Base-by-base conservation (phyloP, 1,284 basidiomycete genomes). In the Ganoderma meredithae region DNA sequence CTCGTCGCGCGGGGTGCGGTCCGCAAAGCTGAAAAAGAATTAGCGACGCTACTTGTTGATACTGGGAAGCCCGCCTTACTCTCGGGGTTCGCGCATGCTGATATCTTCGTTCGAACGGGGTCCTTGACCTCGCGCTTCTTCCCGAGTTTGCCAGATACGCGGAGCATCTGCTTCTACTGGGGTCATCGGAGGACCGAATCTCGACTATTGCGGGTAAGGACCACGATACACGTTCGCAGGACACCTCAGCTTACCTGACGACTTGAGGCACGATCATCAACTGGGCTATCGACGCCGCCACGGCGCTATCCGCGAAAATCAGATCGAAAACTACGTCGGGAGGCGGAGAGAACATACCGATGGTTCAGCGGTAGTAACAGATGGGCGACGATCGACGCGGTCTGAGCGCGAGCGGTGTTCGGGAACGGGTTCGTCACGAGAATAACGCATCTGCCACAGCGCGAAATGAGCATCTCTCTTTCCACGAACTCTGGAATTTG, bases 311-410 rank as follows among this genome's bases (percentile, higher is more conserved):
- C 12, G 49, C 22, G 41, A 31, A 58, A 2, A 19, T 40, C 3
- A 59, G n/a, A 8, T 17, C 0, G 52, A 43, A 13, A 15, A 59
- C 19, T 55, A 40, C 25, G 17, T 13, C 39, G 5, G 17, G 58
- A 43, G 19, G 25, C 53, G 7, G 27, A 61, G 56, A 49, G 19
- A 39, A 67, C 69, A 19, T 66, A 72, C 71, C 40, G 44, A 36
- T 27, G 64, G 25, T 8, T 65, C 71, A n/a, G 62, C 61, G 44
- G 61, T 52, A 12, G 44, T 58, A 40, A 70, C 55, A 7, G 67
- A 71, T 5, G 47, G 36, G 22, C 67, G 71, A 27, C 65, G 67
- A n/a, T 47, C 69, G 25, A 19, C 59, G 22, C 66, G 68, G 15
- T 72, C 69, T 19, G 8, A 31, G 39, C 64, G 69, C 19, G 53